phyloP scores from a whole-genome alignment of 176 grass and related monocot species.

The Juncus effusus region DNA sequence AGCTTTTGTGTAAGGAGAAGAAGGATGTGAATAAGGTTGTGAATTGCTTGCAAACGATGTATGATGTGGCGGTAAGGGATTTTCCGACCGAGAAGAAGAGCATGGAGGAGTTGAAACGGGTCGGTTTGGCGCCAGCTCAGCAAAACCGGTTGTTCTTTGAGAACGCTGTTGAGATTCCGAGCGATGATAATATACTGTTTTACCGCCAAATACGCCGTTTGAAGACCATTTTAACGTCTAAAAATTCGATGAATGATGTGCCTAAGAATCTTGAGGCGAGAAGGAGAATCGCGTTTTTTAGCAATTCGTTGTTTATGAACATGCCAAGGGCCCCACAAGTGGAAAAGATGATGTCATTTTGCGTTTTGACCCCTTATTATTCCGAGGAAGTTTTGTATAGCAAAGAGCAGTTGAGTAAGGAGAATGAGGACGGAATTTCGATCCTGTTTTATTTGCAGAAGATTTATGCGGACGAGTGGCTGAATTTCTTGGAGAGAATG shows the following conservation, averaged over 20 bases:
- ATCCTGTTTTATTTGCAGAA: conserved; percentile 83
- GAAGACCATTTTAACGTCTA: conserved; percentile 77
- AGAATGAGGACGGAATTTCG: conserved; percentile 93
- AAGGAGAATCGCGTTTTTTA: conserved; percentile 83
- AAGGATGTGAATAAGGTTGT: conserved; percentile 75
- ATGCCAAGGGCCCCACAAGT: conserved; percentile 89
- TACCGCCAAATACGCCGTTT: conserved; percentile 73
- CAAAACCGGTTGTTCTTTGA: conserved; percentile 58
- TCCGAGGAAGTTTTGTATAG: conserved; percentile 90
- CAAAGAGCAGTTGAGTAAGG: conserved; percentile 76
- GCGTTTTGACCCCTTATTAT: conserved; percentile 93
- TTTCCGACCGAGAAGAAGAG: conserved; percentile 75
- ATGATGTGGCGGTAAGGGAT: conserved; percentile 72
- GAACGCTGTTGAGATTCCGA: conserved; percentile 57
- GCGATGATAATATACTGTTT: conserved; percentile 50
- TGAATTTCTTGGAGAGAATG: conserved; percentile 80
- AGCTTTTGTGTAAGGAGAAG: conserved; percentile 42
- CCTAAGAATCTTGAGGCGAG: conserved; percentile 86
- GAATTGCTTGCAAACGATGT: conserved; percentile 75
- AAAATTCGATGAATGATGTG: conserved; percentile 83
- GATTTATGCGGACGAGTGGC: conserved; percentile 89
- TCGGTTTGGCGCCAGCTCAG: conserved; percentile 55
- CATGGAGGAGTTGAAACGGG: conserved; percentile 64
- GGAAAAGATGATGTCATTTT: conserved; percentile 93
- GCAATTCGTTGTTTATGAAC: conserved; percentile 98